phyloP scores from a whole-genome alignment of 2,329 filamentous ascomycete species.

The Tolypocladium ophioglossoides region DNA sequence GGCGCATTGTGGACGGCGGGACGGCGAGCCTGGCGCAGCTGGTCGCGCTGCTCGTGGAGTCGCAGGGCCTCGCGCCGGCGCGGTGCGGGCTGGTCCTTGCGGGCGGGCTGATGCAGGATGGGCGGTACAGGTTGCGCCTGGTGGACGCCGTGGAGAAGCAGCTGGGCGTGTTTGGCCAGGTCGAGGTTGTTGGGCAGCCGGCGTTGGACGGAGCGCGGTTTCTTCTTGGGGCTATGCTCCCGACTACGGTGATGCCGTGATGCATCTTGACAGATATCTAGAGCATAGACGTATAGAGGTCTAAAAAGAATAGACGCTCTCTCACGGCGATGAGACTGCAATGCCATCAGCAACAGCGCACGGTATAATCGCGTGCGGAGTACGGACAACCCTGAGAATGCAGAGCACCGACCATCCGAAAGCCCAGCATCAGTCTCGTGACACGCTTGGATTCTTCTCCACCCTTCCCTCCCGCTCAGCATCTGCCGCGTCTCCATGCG shows the following conservation, averaged over 20 bases:
- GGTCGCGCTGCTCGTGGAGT: slow-evolving; percentile 5
- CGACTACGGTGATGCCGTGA: neutral
- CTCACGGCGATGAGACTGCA: neutral
- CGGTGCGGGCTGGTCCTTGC: slow-evolving; percentile 9
- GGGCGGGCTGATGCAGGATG: slow-evolving; percentile 12
- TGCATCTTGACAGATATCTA: no score
- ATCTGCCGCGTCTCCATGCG: neutral
- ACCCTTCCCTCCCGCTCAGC: neutral
- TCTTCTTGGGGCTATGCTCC: neutral
- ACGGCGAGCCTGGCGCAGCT: slow-evolving; percentile 8
- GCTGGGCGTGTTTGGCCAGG: slow-evolving; percentile 7
- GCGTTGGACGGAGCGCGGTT: slow-evolving; percentile 7
- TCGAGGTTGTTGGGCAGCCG: slow-evolving; percentile 6
- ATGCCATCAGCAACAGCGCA: neutral
- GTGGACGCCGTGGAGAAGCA: slow-evolving; percentile 2
- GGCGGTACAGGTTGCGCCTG: slow-evolving; percentile 4
- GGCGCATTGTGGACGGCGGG: slow-evolving; percentile 7
- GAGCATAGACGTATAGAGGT: neutral
- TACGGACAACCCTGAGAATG: neutral
- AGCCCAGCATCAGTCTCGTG: neutral
- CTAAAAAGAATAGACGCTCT: neutral
- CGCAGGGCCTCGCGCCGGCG: slow-evolving; percentile 6
- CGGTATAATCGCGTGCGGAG: neutral
- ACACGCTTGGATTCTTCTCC: neutral
- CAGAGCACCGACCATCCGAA: neutral